Evolutionary conservation across 2,329 filamentous ascomycete species (phyloP).

Genomic region (Ceratocystis ficicola): DNA sequence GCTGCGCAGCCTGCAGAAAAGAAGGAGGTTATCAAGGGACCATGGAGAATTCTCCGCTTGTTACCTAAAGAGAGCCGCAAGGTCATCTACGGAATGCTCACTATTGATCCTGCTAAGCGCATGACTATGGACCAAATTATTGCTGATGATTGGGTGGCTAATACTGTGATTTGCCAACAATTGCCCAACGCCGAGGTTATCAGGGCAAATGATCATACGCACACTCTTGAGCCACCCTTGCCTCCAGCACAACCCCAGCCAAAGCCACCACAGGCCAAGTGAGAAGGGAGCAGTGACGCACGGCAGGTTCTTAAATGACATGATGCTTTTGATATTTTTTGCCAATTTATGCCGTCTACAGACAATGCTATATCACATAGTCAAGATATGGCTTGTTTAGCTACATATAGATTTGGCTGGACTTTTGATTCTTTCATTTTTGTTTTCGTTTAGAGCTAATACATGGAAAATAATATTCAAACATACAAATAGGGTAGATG

Average conservation of each 20-base stretch:
- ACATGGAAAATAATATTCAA: too few relatives aligned
- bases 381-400: background rate
- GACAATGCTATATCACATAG: background rate
- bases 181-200: slow-evolving; percentile 57
- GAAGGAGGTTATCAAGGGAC: slow-evolving; percentile 76
- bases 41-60: slow-evolving; percentile 77
- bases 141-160: slow-evolving; percentile 78
- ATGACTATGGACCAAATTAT: slow-evolving; percentile 79
- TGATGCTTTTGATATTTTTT: background rate
- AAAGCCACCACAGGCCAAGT: slow-evolving; percentile 13
- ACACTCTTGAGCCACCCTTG: slow-evolving; percentile 66
- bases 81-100: slow-evolving; percentile 86
- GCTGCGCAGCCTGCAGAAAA: slow-evolving; percentile 33
- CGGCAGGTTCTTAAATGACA: background rate
- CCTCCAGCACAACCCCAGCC: slow-evolving; percentile 28
- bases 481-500: too few relatives aligned
- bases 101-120: slow-evolving; percentile 69
- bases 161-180: slow-evolving; percentile 73
- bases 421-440: background rate
- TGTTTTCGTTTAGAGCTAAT: background rate
- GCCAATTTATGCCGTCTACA: background rate
- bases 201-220: slow-evolving; percentile 63
- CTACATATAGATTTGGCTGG: background rate
- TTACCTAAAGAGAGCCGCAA: slow-evolving; percentile 80
- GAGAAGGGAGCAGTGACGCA: background rate